Percentiles rank a stretch among this genome's conserved stretches.
These are phyloP conservation scores for Psilocybe azurescens DNA, from an alignment of 768 basidiomycete genomes.

Conservation along the genomic window DNA sequence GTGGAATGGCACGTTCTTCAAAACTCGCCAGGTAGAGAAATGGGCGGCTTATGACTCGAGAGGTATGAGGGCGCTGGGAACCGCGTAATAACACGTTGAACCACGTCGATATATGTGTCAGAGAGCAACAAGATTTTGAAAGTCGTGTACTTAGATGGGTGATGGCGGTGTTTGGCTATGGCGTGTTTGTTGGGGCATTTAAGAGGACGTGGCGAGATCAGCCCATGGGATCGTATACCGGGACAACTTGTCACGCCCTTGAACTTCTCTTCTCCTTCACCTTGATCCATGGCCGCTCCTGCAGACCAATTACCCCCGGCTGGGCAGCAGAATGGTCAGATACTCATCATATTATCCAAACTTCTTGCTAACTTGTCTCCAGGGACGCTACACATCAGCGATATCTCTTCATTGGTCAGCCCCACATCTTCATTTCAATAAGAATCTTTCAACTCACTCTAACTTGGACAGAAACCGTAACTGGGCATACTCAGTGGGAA, in stretches of 20 bases:
- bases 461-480: slow-evolving; percentile 71
- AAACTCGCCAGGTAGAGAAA: no score
- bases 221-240: slow-evolving; percentile 18
- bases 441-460: slow-evolving; percentile 23
- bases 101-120: neutral
- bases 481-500: slow-evolving; percentile 91
- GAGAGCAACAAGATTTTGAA: neutral
- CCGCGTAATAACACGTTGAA: neutral
- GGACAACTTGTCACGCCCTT: slow-evolving; percentile 24
- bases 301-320: slow-evolving; percentile 83
- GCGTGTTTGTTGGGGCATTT: slow-evolving; percentile 26
- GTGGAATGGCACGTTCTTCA: no score
- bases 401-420: slow-evolving; percentile 88
- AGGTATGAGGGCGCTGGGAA: neutral
- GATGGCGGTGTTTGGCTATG: slow-evolving; percentile 31
- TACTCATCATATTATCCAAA: slow-evolving; percentile 11
- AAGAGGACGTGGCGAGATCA: slow-evolving; percentile 31
- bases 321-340: slow-evolving; percentile 93
- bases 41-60: no score
- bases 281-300: slow-evolving; percentile 50
- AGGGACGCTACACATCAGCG: slow-evolving; percentile 85
- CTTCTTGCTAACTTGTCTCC: slow-evolving; percentile 24
- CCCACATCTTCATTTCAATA: slow-evolving; percentile 23
- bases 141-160: neutral
- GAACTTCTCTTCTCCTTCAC: slow-evolving; percentile 19